Base-by-base conservation (phyloP, 148 eudicot species). In the Limonium bicolor region DNA sequence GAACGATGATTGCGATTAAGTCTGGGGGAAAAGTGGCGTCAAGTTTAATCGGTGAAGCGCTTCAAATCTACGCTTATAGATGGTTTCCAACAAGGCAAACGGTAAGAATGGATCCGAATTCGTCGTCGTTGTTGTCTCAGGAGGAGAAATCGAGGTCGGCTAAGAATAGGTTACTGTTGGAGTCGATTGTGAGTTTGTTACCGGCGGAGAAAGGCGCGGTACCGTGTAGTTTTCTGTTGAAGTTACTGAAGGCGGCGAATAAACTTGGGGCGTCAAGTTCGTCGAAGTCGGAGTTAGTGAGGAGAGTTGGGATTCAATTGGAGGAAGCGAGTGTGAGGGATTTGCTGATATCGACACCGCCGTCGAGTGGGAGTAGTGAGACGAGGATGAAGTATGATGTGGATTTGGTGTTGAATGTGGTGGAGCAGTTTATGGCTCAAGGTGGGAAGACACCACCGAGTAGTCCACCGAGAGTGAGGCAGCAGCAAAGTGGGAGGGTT, bases 311-410 rank as follows among this genome's bases (percentile, higher is more conserved):
- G 25, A 33, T 81, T 31, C 93, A 81, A 34, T 57, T 86, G 31
- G 96, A 86, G 20, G 87, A 86, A 44, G 96, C 94, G 0, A 65
- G 51, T 6, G 79, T 70, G 3, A 58, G 50, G 30, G 96, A 86
- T 36, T 45, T 86, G 38, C 15, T 86, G 30, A 69, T 86, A 5
- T n/a, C n/a, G n/a, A n/a, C n/a, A n/a, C n/a, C n/a, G n/a, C 50
- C 61, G 25, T 15, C 28, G 4, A 41, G 45, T 1, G 32, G 36
- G 18, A 30, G 55, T 7, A 16, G 24, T 13, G 61, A 44, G 18
- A 58, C 59, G 3, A 7, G 26, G 20, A 65, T 61, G 8, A 36
- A 56, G 11, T 75, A 75, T 61, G 95, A 86, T 60, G 78, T 86
- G 9, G 95, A 86, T 43, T 24, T 78, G 2, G 71, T 86, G 13